Conservation (phyloP, 2,329 filamentous ascomycete genomes). For the Xylaria sp. region DNA sequence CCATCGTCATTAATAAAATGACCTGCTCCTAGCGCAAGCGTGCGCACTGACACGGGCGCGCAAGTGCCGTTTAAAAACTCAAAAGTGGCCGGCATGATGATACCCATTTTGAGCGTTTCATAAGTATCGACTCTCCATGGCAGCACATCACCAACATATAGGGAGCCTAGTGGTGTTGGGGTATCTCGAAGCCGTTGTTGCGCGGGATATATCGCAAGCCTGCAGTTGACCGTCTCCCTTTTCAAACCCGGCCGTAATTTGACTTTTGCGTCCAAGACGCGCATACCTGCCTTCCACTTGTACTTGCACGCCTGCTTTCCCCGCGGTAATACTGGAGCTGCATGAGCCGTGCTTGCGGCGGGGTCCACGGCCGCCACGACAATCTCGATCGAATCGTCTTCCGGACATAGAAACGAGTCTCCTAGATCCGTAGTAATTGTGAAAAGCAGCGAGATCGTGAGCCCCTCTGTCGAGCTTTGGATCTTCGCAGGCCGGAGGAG, state of each 20-base stretch:
- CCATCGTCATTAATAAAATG: background rate
- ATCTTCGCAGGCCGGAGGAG: constrained; percentile 61
- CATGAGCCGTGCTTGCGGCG: constrained; percentile 8
- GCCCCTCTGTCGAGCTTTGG: constrained; percentile 31
- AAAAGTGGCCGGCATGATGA: constrained; percentile 45
- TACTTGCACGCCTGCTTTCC: constrained; percentile 10
- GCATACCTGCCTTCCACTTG: constrained; percentile 51
- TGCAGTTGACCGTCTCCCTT: constrained; percentile 36
- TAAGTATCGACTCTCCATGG: constrained; percentile 29
- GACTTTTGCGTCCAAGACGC: constrained; percentile 52
- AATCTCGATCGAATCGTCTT: constrained; percentile 57
- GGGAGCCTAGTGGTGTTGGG: constrained; percentile 23
- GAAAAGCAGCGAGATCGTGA: constrained; percentile 55
- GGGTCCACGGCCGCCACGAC: constrained; percentile 51
- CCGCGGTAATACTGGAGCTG: constrained; percentile 3
- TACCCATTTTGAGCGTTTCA: constrained; percentile 25
- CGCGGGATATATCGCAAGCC: constrained; percentile 38
- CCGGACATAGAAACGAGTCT: constrained; percentile 63
- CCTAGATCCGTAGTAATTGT: constrained; percentile 68
- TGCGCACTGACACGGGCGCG: constrained; percentile 41
- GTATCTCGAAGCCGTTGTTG: constrained; percentile 23
- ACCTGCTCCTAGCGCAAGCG: constrained; percentile 30
- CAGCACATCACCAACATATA: constrained; percentile 37
- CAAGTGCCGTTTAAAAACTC: constrained; percentile 40
- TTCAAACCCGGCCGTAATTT: constrained; percentile 32